Percentiles rank a stretch among this genome's conserved stretches.
Conservation (phyloP, 768 basidiomycete species). For the Suillus fuscotomentosus region DNA sequence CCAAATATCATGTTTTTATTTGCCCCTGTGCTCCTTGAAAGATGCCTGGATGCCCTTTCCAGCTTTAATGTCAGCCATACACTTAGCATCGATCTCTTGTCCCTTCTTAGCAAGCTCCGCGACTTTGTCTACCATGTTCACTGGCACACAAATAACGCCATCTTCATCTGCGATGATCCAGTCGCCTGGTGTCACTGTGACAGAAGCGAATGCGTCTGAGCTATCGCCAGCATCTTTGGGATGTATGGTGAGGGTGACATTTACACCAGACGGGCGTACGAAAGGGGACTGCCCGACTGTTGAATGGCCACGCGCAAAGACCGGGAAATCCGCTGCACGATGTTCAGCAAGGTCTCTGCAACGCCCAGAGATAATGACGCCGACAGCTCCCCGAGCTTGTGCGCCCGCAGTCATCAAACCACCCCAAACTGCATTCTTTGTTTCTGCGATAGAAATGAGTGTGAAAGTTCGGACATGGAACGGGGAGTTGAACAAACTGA, state of each 20-base stretch:
- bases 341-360: conserved; percentile 86
- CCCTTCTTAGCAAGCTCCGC: conserved; percentile 56
- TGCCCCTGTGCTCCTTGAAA: conserved; percentile 76
- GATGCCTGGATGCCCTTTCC: conserved; percentile 75
- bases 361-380: conserved; percentile 81
- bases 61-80: conserved; percentile 70
- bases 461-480: background rate
- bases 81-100: conserved; percentile 64
- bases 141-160: conserved; percentile 83
- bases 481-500: conserved; percentile 25
- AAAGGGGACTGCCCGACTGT: conserved; percentile 86
- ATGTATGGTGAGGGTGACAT: conserved; percentile 57
- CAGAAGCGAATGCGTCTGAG: conserved; percentile 46
- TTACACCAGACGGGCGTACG: conserved; percentile 75
- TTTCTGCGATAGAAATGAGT: conserved; percentile 38
- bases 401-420: conserved; percentile 91
- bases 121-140: conserved; percentile 50
- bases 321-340: conserved; percentile 64
- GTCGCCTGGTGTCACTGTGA: conserved; percentile 70
- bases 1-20: conserved; percentile 26
- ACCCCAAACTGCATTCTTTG: conserved; percentile 87
- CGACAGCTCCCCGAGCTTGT: conserved; percentile 62
- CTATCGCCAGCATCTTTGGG: conserved; percentile 30
- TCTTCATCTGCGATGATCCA: conserved; percentile 86
- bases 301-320: conserved; percentile 79